These are phyloP conservation scores for Diaporthe vaccinii DNA, from an alignment of 2,329 filamentous ascomycete species.

Conservation along the genomic window DNA sequence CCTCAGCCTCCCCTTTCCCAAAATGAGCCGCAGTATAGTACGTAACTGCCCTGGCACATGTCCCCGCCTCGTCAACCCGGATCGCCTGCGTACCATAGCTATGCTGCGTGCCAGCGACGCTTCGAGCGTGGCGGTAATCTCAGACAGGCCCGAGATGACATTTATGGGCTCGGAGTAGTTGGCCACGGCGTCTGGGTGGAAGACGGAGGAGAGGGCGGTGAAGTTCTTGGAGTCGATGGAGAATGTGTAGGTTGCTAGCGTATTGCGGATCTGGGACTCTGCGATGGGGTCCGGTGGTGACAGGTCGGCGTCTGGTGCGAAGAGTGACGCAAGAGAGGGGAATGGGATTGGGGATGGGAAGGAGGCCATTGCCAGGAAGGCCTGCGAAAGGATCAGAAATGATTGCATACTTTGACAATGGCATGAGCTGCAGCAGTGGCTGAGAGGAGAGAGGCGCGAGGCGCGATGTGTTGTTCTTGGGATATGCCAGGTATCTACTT, in stretches of 20 bases:
- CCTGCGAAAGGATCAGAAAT: neutral
- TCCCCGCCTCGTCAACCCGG: neutral
- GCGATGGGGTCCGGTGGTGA: neutral
- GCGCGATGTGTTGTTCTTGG: neutral
- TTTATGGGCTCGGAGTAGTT: conserved; percentile 14
- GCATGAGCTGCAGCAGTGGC: neutral
- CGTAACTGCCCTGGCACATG: neutral
- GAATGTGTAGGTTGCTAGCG: neutral
- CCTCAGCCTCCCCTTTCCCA: conserved; percentile 4
- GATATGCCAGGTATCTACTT: neutral
- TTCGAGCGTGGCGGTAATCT: neutral
- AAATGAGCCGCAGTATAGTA: conserved; percentile 8
- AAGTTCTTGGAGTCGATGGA: conserved; percentile 9
- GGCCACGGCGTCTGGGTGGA: neutral
- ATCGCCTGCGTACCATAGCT: conserved; percentile 11
- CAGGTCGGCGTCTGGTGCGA: neutral
- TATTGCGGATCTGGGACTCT: conserved; percentile 11
- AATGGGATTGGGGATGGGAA: neutral
- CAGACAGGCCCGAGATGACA: neutral
- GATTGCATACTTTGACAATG: neutral
- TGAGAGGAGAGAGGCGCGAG: neutral
- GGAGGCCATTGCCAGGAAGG: neutral
- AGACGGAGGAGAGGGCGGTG: conserved; percentile 6
- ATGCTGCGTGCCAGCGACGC: conserved; percentile 1
- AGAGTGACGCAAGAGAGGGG: neutral